Evolutionary conservation across 2,329 filamentous ascomycete species (phyloP).

Genomic region (Fusarium sambucinum): DNA sequence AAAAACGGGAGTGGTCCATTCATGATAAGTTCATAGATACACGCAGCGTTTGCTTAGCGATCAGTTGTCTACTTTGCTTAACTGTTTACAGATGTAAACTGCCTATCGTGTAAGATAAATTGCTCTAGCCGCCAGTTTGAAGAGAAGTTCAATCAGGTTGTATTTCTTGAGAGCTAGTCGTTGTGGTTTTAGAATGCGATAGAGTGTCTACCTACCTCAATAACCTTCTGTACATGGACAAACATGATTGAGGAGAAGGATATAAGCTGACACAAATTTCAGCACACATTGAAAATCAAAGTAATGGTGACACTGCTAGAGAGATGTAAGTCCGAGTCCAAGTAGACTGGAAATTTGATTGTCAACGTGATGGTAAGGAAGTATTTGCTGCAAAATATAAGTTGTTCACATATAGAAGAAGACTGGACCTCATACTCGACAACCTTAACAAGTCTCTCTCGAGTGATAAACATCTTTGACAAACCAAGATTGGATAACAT

Average conservation of each 20-base stretch:
- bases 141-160: neutral
- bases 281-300: neutral
- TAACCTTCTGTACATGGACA: neutral
- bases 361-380: neutral
- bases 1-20: too few species aligned
- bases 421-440: neutral
- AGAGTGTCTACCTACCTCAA: too few species aligned
- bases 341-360: neutral
- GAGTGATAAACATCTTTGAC: neutral
- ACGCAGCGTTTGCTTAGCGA: too few species aligned
- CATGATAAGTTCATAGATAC: too few species aligned
- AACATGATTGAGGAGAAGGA: neutral
- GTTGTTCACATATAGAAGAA: neutral
- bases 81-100: too few species aligned
- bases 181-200: neutral
- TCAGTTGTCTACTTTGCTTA: too few species aligned
- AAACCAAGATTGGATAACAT: neutral
- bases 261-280: neutral
- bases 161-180: neutral
- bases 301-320: too few species aligned
- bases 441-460: neutral
- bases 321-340: neutral
- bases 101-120: neutral
- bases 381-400: neutral
- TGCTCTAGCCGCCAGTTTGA: neutral